Evolutionary conservation across 371 early-diverging fungal species (phyloP), one percentile per base, ranked within the genome.

Genomic region (Basidiobolus heterosporus): DNA sequence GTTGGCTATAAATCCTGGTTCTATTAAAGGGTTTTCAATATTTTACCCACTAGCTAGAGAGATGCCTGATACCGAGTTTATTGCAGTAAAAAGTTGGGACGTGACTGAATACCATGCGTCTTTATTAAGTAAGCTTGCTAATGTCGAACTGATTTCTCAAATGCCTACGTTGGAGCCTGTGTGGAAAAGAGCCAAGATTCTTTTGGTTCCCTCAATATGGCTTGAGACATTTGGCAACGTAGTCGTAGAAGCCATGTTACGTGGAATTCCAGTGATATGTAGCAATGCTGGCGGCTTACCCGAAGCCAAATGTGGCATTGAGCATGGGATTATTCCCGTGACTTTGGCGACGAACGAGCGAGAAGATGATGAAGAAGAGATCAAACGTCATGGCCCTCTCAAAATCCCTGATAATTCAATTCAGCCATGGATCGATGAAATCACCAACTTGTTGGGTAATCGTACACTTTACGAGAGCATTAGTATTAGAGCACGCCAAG

Each of bases 251-350:
- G 45, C 45, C 2, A 45, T 30, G 35, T 35, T 45, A 30, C 23
- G 45, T 7, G 45, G 45, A 3, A 45, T 45, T 11, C 45, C 45
- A n/a, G 45, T 35, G 1, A 35, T 45, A 13, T 45, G 45, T 15
- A 36, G 36, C n/a, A 36, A 45, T 30, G 45, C 36, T 13, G 45
- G 45, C 17, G 45, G 45, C 8, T 2, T 45, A 35, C 36, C 45
- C 13, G 45, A 45, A 36, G 45, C 45, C 3, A 45, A 45, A 35
- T 45, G 45, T 35, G 45, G 45, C 4, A 18, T 45, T 35, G n/a
- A 3, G 1, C 36, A 18, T 30, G 45, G 45, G 1, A 45, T 30
- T 3, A 45, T 45, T 21, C 45, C 30, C 9, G 45, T 45, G 18
- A 35, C 18, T 14, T 5, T 45, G n/a, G 36, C 36, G 13, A 15